Conservation (phyloP, 2,329 filamentous ascomycete species). For the Balansia obtecta region DNA sequence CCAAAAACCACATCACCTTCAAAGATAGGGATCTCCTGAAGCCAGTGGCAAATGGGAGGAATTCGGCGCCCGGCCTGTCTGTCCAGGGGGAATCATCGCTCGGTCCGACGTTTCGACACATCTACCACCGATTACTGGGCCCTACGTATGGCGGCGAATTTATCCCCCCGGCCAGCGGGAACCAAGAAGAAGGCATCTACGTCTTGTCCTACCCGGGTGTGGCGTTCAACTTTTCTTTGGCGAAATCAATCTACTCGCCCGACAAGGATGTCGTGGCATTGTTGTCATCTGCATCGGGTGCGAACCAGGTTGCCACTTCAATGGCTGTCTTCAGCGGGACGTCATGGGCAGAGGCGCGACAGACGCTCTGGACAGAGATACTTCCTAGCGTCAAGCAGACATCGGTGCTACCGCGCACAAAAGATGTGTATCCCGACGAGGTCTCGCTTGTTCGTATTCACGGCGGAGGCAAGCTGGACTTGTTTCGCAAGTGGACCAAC, state of each 20-base stretch:
- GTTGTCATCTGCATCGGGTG: constrained; percentile 64
- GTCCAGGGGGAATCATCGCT: constrained; percentile 19
- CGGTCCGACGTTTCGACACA: constrained; percentile 72
- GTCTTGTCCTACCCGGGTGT: constrained; percentile 90
- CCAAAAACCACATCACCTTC: constrained; percentile 72
- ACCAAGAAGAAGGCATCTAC: constrained; percentile 56
- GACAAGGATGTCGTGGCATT: constrained; percentile 74
- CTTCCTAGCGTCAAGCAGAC: constrained; percentile 65
- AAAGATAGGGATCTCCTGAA: constrained; percentile 69
- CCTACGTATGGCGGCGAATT: constrained; percentile 93
- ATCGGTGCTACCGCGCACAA: constrained; percentile 54
- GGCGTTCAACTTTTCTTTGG: constrained; percentile 79
- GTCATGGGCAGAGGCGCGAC: constrained; percentile 78
- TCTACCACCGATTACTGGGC: constrained; percentile 88
- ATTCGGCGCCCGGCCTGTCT: constrained; percentile 22
- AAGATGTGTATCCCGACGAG: constrained; percentile 78
- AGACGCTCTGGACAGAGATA: constrained; percentile 61
- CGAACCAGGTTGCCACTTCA: constrained; percentile 62
- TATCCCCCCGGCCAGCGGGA: constrained; percentile 46
- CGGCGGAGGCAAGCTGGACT: constrained; percentile 65
- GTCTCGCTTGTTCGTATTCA: constrained; percentile 69
- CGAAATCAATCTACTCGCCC: constrained; percentile 60
- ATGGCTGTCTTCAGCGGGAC: constrained; percentile 87
- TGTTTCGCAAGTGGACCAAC: constrained; percentile 59
- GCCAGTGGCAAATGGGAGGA: constrained; percentile 27